phyloP scores from a whole-genome alignment of 2,329 filamentous ascomycete species.

The Claviceps quebecensis region DNA sequence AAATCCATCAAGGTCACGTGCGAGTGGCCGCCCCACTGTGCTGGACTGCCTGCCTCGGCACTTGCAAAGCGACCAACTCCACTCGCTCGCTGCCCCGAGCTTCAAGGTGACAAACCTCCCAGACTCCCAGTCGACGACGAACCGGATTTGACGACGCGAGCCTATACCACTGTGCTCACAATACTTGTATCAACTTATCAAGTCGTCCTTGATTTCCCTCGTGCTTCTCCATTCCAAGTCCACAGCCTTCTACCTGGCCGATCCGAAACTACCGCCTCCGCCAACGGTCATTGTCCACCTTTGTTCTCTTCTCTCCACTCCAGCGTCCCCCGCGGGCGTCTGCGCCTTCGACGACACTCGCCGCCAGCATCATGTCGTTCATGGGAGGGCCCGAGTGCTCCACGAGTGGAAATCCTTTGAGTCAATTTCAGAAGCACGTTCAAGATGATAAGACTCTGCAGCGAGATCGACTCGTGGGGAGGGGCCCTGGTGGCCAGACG shows the following conservation, averaged over 20 bases:
- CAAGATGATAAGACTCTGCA: conserved; percentile 93
- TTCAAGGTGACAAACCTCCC: background rate
- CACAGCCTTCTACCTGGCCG: too few species aligned
- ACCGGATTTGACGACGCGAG: background rate
- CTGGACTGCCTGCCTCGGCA: too few species aligned
- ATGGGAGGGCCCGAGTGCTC: conserved; percentile 93
- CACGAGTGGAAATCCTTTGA: conserved; percentile 86
- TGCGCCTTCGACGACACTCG: background rate
- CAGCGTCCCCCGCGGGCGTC: background rate
- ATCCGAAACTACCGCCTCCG: too few species aligned
- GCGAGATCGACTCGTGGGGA: conserved; percentile 71
- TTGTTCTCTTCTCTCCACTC: conserved; percentile 7
- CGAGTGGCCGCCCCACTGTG: too few species aligned
- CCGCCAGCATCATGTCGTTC: conserved; percentile 62
- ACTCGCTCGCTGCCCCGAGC: too few species aligned
- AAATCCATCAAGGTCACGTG: too few species aligned
- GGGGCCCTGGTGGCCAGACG: conserved; percentile 54
- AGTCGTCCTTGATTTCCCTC: background rate
- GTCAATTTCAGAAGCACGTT: conserved; percentile 94
- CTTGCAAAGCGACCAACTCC: too few species aligned
- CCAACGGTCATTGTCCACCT: too few species aligned
- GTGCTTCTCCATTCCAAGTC: background rate
- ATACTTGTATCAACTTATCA: background rate
- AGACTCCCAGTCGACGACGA: background rate
- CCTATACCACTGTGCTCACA: background rate